A percentile compares a stretch with the other conserved stretches of the same genome.
phyloP scores from a whole-genome alignment of 805 yeast species.

The Candida corydali region DNA sequence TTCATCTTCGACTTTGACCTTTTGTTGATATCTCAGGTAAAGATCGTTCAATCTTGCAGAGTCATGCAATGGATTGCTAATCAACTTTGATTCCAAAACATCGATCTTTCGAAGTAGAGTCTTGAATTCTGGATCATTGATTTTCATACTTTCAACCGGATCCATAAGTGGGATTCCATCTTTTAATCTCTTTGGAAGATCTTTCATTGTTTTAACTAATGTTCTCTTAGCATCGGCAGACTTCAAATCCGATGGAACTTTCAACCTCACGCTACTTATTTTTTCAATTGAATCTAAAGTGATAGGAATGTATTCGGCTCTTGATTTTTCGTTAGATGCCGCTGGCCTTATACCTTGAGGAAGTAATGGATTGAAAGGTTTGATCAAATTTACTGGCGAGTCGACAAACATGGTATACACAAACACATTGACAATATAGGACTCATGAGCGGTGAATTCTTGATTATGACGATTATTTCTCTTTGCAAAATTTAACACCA shows the following conservation, averaged over 20 bases:
- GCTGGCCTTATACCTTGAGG: conserved; percentile 92
- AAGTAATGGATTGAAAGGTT: conserved; percentile 70
- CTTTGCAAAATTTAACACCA: conserved; percentile 72
- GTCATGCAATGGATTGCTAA: conserved; percentile 62
- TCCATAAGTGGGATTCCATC: conserved; percentile 90
- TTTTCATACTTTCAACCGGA: conserved; percentile 90
- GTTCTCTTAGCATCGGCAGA: conserved; percentile 52
- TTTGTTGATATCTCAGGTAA: conserved; percentile 61
- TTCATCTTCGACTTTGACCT: conserved; percentile 56
- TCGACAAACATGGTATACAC: conserved; percentile 75
- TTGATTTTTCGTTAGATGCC: conserved; percentile 60
- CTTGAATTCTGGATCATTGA: conserved; percentile 74
- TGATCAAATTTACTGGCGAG: conserved; percentile 77
- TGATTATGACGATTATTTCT: conserved; percentile 56
- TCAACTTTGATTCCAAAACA: conserved; percentile 71
- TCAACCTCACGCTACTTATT: conserved; percentile 76
- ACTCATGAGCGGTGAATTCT: conserved; percentile 76
- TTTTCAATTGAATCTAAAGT: conserved; percentile 71
- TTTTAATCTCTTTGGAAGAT: conserved; percentile 78
- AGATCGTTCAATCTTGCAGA: conserved; percentile 58
- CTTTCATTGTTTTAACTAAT: conserved; percentile 68
- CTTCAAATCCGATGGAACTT: conserved; percentile 73
- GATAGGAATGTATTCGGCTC: conserved; percentile 78
- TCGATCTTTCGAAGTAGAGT: conserved; percentile 71
- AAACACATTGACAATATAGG: conserved; percentile 82